phyloP scores from a whole-genome alignment of 2,329 filamentous ascomycete genomes.

The Colletotrichum agaves region DNA sequence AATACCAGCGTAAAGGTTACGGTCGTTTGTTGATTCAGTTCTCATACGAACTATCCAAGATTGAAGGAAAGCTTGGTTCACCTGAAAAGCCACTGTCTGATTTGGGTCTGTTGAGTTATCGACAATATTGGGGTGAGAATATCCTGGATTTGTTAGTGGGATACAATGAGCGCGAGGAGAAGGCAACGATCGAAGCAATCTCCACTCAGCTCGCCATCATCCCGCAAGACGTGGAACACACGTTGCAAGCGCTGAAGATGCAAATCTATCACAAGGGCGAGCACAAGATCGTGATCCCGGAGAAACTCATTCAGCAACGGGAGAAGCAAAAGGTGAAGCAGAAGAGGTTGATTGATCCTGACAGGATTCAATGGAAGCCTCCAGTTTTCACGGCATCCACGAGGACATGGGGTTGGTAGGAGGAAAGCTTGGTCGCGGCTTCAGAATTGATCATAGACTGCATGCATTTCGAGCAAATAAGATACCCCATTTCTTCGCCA shows the following conservation, averaged over 20 bases:
- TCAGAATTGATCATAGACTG: not conserved
- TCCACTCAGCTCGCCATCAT: conserved; percentile 89
- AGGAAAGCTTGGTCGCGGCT: not conserved
- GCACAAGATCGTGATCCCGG: conserved; percentile 93
- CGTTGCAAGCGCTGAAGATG: conserved; percentile 93
- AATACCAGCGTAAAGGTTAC: conserved; percentile 95
- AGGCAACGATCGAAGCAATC: conserved; percentile 87
- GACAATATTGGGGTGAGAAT: conserved; percentile 97
- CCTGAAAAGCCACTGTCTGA: conserved; percentile 97
- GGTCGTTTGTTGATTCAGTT: conserved; percentile 95
- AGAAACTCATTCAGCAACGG: conserved; percentile 80
- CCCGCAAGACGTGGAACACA: conserved; percentile 96
- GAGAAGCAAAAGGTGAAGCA: conserved; percentile 85
- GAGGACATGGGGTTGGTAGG: conserved; percentile 94
- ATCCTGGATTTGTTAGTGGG: conserved; percentile 88
- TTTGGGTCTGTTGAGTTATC: conserved; percentile 90
- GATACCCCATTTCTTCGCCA: conserved; percentile 22
- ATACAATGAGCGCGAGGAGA: conserved; percentile 73
- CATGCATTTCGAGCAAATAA: conserved; percentile 27
- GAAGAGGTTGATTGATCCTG: conserved; percentile 79
- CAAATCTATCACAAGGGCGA: conserved; percentile 95
- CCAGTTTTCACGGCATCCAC: conserved; percentile 91
- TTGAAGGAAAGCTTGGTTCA: conserved; percentile 93
- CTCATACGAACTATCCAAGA: conserved; percentile 95
- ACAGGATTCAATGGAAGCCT: conserved; percentile 91